phyloP scores from a whole-genome alignment of 257 asterid genomes.

The Parsonsia alboflavescens region DNA sequence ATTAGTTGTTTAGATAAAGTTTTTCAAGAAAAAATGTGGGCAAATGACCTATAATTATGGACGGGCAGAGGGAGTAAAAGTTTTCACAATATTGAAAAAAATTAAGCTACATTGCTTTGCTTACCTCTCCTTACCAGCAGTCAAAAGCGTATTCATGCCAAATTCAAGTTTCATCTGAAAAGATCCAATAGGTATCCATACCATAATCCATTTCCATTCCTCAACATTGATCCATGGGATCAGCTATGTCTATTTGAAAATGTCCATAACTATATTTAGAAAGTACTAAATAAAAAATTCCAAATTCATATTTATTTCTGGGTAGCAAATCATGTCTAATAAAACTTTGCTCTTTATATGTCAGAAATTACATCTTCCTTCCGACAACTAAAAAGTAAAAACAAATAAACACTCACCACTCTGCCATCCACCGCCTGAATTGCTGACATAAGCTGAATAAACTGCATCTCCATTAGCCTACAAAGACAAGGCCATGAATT shows the following conservation, averaged over 20 bases:
- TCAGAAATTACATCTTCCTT: too few species aligned
- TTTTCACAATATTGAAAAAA: not conserved
- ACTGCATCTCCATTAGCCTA: not conserved
- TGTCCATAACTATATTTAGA: too few species aligned
- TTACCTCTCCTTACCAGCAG: conserved; percentile 19
- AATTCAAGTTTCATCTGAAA: conserved; percentile 17
- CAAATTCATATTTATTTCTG: too few species aligned
- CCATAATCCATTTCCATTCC: not conserved
- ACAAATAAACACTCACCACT: not conserved
- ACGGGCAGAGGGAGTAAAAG: not conserved
- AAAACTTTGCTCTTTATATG: too few species aligned
- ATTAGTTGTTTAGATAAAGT: too few species aligned
- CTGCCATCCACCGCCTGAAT: not conserved
- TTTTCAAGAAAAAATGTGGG: too few species aligned
- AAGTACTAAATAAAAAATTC: too few species aligned
- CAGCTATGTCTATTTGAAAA: too few species aligned
- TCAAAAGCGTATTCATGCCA: conserved; percentile 2
- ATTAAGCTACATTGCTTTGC: not conserved
- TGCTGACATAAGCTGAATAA: not conserved
- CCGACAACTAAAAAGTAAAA: not conserved
- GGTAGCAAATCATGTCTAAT: too few species aligned
- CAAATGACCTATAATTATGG: too few species aligned
- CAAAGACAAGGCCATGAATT: not conserved
- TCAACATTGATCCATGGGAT: not conserved
- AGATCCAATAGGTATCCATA: not conserved